Evolutionary conservation across 1,139 yeast genomes (phyloP), one percentile per base, ranked within the genome.

Genomic region (Geotrichum aggregatum): DNA sequence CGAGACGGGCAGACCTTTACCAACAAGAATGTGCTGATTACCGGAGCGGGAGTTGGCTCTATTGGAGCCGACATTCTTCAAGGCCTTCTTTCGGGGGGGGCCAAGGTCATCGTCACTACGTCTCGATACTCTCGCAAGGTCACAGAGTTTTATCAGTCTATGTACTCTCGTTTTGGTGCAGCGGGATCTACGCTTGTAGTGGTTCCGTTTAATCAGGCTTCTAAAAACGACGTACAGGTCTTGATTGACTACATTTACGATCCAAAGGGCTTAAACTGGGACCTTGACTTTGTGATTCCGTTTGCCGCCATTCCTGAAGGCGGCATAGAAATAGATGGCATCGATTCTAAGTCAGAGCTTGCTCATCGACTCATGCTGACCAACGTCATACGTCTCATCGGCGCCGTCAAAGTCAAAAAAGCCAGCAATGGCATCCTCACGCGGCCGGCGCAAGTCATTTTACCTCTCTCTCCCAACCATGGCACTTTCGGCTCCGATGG

Each of bases 11-110:
- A 89, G 57, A 79, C 96, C 39, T 92, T 84, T 77, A 84, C 84
- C 70, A 87, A 83, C 71, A 92, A 89, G 73, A 83, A 84, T 61
- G 96, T 91, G 51, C 80, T 92, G 66, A 78, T 92, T 62, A 92
- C 98, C 50, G 98, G 98, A 76, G 98, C 98, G 50, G 98, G 98
- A 76, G 92, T 88, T 52, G 98, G 98, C 49, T 92, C 98, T 51
- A 92, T 92, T 70, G 98, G 98, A 74, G 96, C 97, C 56, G 97
- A 92, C 72, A 82, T 92, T 62, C 78, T 92, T 69, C 95, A 87
- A 75, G 98, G 98, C 60, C 78, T 92, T 69, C 77, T 92, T 54
- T 83, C 94, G 68, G 98, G 98, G 74, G 98, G 98, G 77, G 98
- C 98, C 54, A 87, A 86, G 72, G 97, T 91, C 63, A 76, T 92